phyloP scores from a whole-genome alignment of 1,284 basidiomycete genomes.

The Rhodotorula sp. region DNA sequence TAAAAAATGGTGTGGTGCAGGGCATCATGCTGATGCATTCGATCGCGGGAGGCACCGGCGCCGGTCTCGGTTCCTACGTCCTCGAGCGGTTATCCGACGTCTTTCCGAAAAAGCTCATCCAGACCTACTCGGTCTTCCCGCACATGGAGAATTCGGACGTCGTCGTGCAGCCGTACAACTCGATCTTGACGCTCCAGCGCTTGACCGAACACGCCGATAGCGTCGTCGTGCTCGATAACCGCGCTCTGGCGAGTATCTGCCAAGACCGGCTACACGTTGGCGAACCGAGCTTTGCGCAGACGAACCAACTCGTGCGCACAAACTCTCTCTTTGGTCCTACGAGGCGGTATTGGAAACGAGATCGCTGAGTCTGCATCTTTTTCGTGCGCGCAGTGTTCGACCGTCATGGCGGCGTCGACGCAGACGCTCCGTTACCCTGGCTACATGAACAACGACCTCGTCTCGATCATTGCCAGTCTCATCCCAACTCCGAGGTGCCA shows the following conservation, averaged over 20 bases:
- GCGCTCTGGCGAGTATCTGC: constrained; percentile 86
- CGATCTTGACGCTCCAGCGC: constrained; percentile 86
- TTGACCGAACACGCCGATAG: constrained; percentile 95
- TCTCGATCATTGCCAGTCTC: constrained; percentile 93
- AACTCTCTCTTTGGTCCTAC: no score
- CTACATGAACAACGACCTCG: constrained; percentile 99
- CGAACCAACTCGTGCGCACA: constrained; percentile 75
- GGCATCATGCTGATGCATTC: constrained; percentile 99
- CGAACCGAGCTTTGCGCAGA: constrained; percentile 89
- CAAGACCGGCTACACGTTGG: constrained; percentile 67
- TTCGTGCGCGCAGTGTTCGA: constrained; percentile 65
- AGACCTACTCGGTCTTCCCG: constrained; percentile 99
- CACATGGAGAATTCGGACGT: constrained; percentile 73
- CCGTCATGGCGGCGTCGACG: constrained; percentile 95
- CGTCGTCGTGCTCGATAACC: constrained; percentile 96
- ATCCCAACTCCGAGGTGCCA: constrained; percentile 99
- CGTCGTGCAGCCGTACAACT: constrained; percentile 98
- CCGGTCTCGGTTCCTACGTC: constrained; percentile 94
- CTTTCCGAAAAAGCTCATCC: constrained; percentile 98
- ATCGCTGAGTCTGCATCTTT: no score
- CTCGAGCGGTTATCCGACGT: constrained; percentile 95
- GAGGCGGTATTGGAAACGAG: no score
- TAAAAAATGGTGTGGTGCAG: constrained; percentile 54
- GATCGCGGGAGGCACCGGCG: constrained; percentile 97
- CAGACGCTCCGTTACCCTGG: constrained; percentile 96